These are phyloP conservation scores for Globisporangium sylvaticum DNA, from an alignment of 352 stramenopile species.

Conservation along the genomic window DNA sequence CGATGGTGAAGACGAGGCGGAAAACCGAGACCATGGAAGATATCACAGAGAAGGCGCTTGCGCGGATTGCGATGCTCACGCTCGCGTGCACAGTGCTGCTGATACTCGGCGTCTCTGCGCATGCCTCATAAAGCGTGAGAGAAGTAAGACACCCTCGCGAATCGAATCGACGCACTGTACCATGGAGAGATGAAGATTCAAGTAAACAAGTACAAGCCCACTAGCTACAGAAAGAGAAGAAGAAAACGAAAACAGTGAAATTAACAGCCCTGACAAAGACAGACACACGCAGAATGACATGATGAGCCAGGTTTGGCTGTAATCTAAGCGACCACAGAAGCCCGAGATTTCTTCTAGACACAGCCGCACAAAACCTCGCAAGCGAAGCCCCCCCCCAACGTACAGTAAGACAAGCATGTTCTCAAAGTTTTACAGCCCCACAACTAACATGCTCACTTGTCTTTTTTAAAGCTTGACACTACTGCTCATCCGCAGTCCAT, in stretches of 20 bases:
- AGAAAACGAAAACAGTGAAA: neutral
- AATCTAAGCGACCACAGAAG: neutral
- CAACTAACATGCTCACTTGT: neutral
- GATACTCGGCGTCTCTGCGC: conserved; percentile 31
- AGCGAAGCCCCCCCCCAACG: neutral
- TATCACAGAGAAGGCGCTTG: conserved; percentile 31
- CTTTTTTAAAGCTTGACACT: neutral
- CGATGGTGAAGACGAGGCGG: conserved; percentile 20
- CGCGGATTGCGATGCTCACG: conserved; percentile 31
- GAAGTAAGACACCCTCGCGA: neutral
- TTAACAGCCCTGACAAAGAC: neutral
- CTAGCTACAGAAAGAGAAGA: neutral
- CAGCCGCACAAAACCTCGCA: neutral
- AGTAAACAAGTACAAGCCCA: neutral
- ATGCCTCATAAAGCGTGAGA: conserved; percentile 14
- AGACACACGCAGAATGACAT: neutral
- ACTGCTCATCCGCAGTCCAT: neutral
- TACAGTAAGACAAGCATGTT: conserved; percentile 4
- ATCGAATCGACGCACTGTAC: neutral
- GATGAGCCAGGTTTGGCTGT: neutral
- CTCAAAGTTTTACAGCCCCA: neutral
- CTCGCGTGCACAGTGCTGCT: conserved; percentile 27
- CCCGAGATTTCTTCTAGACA: neutral
- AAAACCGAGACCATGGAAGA: conserved; percentile 35
- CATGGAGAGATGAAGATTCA: neutral